Evolutionary conservation across 495 filamentous ascomycete species (phyloP).

Genomic region (Jackrogersella minutella): DNA sequence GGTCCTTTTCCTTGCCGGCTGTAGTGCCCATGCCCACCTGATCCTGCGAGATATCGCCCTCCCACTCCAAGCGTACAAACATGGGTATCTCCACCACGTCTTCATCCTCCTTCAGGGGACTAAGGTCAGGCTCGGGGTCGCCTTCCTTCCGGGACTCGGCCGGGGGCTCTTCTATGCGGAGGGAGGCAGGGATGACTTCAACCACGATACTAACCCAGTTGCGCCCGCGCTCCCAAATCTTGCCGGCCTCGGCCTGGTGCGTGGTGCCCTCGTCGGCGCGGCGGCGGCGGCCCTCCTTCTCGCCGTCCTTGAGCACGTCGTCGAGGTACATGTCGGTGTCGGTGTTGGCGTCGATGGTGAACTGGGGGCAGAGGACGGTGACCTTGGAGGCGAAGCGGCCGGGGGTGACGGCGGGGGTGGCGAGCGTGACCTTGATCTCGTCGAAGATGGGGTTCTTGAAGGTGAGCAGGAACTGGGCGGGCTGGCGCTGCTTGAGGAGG

Average conservation of each 20-base stretch:
- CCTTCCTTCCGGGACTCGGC: constrained; percentile 33
- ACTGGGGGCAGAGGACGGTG: constrained; percentile 92
- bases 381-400: constrained; percentile 80
- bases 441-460: constrained; percentile 96
- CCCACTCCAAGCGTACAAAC: constrained; percentile 92
- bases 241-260: constrained; percentile 83
- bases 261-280: constrained; percentile 49
- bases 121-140: constrained; percentile 39
- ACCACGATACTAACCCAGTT: constrained; percentile 94
- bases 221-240: constrained; percentile 92
- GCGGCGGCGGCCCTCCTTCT: constrained; percentile 49
- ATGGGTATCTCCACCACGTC: constrained; percentile 95
- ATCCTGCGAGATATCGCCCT: constrained; percentile 76
- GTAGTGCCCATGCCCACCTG: constrained; percentile 54
- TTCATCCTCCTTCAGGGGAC: constrained; percentile 71
- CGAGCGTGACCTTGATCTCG: constrained; percentile 82
- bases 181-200: constrained; percentile 80
- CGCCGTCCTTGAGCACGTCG: constrained; percentile 73
- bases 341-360: constrained; percentile 92
- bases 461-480: constrained; percentile 84
- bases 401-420: constrained; percentile 81
- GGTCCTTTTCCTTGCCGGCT: constrained; percentile 53
- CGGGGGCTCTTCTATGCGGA: constrained; percentile 46
- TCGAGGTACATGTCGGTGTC: constrained; percentile 82
- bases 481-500: constrained; percentile 68